Evolutionary conservation across 108 stramenopile genomes (phyloP).

Genomic region (Fistulifera pelliculosa): DNA sequence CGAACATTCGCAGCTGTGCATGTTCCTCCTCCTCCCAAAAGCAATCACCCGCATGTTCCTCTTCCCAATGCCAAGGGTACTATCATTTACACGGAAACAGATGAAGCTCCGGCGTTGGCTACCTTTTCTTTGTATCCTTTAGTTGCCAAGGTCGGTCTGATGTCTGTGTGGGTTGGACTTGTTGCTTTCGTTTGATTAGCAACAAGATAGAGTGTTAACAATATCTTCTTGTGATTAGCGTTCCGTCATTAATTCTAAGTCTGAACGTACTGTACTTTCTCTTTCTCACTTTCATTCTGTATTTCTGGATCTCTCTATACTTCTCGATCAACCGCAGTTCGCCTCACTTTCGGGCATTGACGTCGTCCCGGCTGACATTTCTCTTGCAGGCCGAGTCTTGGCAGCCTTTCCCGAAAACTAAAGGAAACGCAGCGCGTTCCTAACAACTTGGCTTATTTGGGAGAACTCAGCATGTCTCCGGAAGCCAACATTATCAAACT

Average conservation of each 20-base stretch:
- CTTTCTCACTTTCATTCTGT: background rate
- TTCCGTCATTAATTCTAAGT: too few species aligned
- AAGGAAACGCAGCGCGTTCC: slow-evolving; percentile 72
- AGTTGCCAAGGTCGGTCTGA: slow-evolving; percentile 73
- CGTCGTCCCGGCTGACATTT: slow-evolving; percentile 79
- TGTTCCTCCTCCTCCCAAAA: slow-evolving; percentile 63
- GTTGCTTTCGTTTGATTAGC: too few species aligned
- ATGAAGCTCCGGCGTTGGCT: slow-evolving; percentile 89
- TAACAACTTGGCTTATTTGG: slow-evolving; percentile 78
- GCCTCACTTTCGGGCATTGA: slow-evolving; percentile 60
- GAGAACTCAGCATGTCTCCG: slow-evolving; percentile 72
- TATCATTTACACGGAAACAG: slow-evolving; percentile 89
- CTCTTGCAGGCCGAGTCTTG: slow-evolving; percentile 77
- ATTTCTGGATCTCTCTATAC: slow-evolving; percentile 2
- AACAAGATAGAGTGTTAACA: too few species aligned
- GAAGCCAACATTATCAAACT: slow-evolving; percentile 79
- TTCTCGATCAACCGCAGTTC: slow-evolving; percentile 41
- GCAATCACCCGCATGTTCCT: slow-evolving; percentile 57
- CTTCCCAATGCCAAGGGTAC: slow-evolving; percentile 54
- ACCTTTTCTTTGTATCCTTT: slow-evolving; percentile 84
- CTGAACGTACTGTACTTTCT: too few species aligned
- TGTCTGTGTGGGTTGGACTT: too few species aligned
- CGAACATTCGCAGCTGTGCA: slow-evolving; percentile 8
- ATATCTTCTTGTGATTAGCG: too few species aligned
- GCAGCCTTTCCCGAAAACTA: slow-evolving; percentile 77